Evolutionary conservation across 2,329 filamentous ascomycete genomes (phyloP), one percentile per base, ranked within the genome.

Genomic region (Coniochaeta sp.): DNA sequence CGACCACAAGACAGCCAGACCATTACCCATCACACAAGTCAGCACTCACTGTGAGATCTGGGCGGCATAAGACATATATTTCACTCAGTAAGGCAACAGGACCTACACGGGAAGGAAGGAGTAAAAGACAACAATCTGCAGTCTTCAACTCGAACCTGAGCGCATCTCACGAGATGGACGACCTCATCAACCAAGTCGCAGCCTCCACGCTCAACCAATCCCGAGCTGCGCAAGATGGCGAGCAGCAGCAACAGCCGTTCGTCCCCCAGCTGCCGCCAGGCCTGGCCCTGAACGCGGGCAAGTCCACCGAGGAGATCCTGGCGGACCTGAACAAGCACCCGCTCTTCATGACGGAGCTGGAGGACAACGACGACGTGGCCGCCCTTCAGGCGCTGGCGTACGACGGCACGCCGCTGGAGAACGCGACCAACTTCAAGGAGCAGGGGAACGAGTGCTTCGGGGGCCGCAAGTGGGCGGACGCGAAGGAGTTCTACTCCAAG

Each of bases 291-390:
- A 69, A 69, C 60, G 68, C 68, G 26, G 72, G 76, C 66, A 81
- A 80, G 72, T 80, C 81, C 4, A 74, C 80, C 2, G 81, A 83
- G 40, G 82, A 86, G 66, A 78, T 85, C 36, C 72, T 81, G 60
- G 79, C 79, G 10, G 83, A 86, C 56, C 74, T 86, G 47, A 84
- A 84, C 71, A 79, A 79, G 70, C 83, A 79, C 34, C 95, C 95
- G 7, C 82, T 99, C 40, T 99, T 99, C 80, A 99, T 99, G 95
- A 98, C 92, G 32, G 88, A 90, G 66, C 81, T 97, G 36, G 90
- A 90, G 67, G 89, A 96, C 64, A 96, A 96, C 70, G 80, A 89
- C 63, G 87, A 90, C 66, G 80, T 96, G 0, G 92, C 96, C 67
- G 96, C 95, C 0, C 81, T 99, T 62, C 89, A 90, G 71, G 93